Evolutionary conservation across 441 rosid species (phyloP).

Genomic region (Erysimum pusillum): DNA sequence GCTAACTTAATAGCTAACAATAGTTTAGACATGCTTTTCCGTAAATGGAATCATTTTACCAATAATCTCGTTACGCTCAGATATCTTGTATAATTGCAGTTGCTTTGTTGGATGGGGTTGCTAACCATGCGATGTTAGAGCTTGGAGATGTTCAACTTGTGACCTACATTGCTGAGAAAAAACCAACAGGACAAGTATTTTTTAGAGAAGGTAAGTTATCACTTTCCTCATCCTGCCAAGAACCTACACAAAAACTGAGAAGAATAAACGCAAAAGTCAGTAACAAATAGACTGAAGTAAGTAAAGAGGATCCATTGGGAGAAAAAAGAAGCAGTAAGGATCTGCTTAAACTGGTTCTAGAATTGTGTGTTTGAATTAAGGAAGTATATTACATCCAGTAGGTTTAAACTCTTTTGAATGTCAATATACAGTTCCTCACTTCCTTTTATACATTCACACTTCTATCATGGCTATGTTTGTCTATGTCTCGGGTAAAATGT

Average conservation of each 20-base stretch:
- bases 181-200: constrained; percentile 74
- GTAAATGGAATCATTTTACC: constrained; percentile 26
- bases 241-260: constrained; percentile 10
- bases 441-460: constrained; percentile 1
- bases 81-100: constrained; percentile 52
- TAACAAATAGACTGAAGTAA: constrained; percentile 22
- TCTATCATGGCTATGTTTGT: constrained; percentile 18
- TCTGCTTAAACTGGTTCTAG: constrained; percentile 17
- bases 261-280: constrained; percentile 4
- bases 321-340: background rate
- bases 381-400: constrained; percentile 22
- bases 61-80: constrained; percentile 14
- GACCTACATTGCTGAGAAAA: constrained; percentile 85
- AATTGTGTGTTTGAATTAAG: constrained; percentile 8
- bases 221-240: constrained; percentile 31
- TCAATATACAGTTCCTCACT: constrained; percentile 6
- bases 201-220: constrained; percentile 74
- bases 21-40: constrained; percentile 15
- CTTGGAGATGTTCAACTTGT: constrained; percentile 79
- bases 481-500: constrained; percentile 12
- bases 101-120: constrained; percentile 81
- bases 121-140: constrained; percentile 81
- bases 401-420: background rate
- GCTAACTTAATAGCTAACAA: constrained; percentile 7
- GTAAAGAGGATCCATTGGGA: constrained; percentile 11